Evolutionary conservation across 2,329 filamentous ascomycete species (phyloP).

Genomic region (Dothiorella sarmentorum): DNA sequence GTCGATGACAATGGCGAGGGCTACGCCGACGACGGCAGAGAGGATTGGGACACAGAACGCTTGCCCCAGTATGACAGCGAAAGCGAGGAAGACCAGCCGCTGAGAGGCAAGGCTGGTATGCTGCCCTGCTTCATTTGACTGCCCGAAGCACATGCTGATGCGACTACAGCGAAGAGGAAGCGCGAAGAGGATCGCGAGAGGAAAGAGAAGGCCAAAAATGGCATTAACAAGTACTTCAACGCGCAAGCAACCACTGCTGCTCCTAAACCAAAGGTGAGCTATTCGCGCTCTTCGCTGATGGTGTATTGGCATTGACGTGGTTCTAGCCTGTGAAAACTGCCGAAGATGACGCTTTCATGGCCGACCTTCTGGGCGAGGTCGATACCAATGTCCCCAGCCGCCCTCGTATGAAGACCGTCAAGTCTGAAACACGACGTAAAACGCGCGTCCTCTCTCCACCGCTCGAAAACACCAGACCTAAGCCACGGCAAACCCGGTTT

Average conservation of each 20-base stretch:
- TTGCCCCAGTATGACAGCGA: constrained; percentile 63
- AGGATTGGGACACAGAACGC: constrained; percentile 62
- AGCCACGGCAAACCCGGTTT: constrained; percentile 24
- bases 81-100: constrained; percentile 65
- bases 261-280: constrained; percentile 73
- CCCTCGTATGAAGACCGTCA: constrained; percentile 60
- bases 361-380: constrained; percentile 79
- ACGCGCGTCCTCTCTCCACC: constrained; percentile 76
- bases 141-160: background rate
- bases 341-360: constrained; percentile 85
- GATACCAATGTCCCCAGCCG: constrained; percentile 69
- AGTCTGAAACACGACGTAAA: constrained; percentile 73
- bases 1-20: constrained; percentile 97
- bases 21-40: constrained; percentile 93
- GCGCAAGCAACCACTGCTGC: constrained; percentile 63
- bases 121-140: background rate
- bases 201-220: constrained; percentile 81
- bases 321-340: constrained; percentile 67
- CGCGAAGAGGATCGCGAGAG: constrained; percentile 83
- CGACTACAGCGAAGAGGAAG: constrained; percentile 69
- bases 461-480: constrained; percentile 46
- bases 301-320: background rate
- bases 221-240: constrained; percentile 93
- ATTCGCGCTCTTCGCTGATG: background rate
- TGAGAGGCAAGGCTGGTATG: constrained; percentile 57